Conservation (phyloP, 352 stramenopile genomes). For the Blastocystis sp. region DNA sequence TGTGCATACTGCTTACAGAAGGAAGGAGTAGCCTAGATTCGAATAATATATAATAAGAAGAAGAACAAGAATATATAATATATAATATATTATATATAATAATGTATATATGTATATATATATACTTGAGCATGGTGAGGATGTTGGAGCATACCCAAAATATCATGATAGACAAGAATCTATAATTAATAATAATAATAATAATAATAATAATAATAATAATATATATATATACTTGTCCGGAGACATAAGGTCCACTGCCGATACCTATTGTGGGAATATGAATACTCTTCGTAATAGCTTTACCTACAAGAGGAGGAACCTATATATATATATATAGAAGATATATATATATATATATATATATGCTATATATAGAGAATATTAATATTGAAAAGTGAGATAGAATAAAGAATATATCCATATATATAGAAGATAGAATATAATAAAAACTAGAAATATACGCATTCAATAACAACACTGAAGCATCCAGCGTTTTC, state of each 20-base stretch:
- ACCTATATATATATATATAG: no score
- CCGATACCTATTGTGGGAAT: slow-evolving; percentile 97
- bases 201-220: slow-evolving; percentile 1
- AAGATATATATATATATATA: slow-evolving; percentile 64
- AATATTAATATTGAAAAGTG: no score
- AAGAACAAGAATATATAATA: no score
- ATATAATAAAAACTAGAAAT: slow-evolving; percentile 45
- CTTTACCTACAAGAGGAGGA: slow-evolving; percentile 63
- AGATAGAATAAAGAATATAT: not conserved
- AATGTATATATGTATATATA: no score
- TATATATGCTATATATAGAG: no score
- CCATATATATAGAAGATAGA: no score
- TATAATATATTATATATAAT: no score
- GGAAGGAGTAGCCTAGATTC: slow-evolving; percentile 77
- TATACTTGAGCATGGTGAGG: slow-evolving; percentile 48
- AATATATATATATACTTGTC: no score
- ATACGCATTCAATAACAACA: slow-evolving; percentile 62
- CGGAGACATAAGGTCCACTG: slow-evolving; percentile 68
- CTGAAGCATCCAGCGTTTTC: slow-evolving; percentile 77
- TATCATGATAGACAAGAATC: slow-evolving; percentile 90
- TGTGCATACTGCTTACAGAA: slow-evolving; percentile 94
- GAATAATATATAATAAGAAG: slow-evolving; percentile 47
- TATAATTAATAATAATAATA: slow-evolving; percentile 36
- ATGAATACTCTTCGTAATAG: slow-evolving; percentile 73
- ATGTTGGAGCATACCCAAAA: slow-evolving; percentile 89